A percentile compares a stretch with the other conserved stretches of the same genome.
Evolutionary conservation across 371 early-diverging fungal species (phyloP).

Genomic region (Syncephalastrum monosporum): DNA sequence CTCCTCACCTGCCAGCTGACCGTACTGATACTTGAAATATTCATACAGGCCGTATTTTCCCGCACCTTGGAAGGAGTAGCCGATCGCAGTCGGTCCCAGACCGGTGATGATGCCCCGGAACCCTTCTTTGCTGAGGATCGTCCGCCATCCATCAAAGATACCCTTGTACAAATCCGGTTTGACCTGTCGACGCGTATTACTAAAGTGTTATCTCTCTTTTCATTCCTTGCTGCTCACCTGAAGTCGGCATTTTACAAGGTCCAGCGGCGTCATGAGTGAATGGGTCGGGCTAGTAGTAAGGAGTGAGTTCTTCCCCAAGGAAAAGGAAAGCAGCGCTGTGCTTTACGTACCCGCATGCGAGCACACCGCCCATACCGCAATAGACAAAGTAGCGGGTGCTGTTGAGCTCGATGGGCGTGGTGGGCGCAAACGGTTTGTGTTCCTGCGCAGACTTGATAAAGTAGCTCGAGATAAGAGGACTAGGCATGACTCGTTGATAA

Average conservation of each 20-base stretch:
- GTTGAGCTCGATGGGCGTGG: slow-evolving; percentile 44
- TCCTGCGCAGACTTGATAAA: slow-evolving; percentile 9
- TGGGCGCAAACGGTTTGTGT: slow-evolving; percentile 3
- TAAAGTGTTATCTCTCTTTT: background rate
- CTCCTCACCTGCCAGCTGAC: slow-evolving; percentile 69
- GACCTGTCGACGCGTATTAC: slow-evolving; percentile 21
- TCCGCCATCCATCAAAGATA: slow-evolving; percentile 63
- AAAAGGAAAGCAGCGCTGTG: background rate
- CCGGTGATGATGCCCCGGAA: slow-evolving; percentile 75
- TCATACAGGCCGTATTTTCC: slow-evolving; percentile 92
- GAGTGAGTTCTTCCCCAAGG: background rate
- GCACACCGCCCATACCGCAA: slow-evolving; percentile 57
- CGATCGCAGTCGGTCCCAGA: slow-evolving; percentile 76
- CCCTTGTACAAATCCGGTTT: slow-evolving; percentile 69
- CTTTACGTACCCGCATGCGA: slow-evolving; percentile 54
- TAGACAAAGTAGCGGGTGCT: slow-evolving; percentile 31
- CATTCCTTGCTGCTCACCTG: slow-evolving; percentile 27
- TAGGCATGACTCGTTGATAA: no score
- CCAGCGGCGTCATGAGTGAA: slow-evolving; percentile 60
- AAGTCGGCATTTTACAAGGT: slow-evolving; percentile 67
- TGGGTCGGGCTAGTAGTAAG: slow-evolving; percentile 47
- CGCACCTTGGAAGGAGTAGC: slow-evolving; percentile 87
- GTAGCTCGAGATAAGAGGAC: slow-evolving; percentile 1
- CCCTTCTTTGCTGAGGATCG: slow-evolving; percentile 73
- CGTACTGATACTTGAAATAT: slow-evolving; percentile 75